Percentiles rank a stretch among this genome's conserved stretches.
phyloP scores from a whole-genome alignment of 2,329 filamentous ascomycete species.

The Amauroascus verrucosus region DNA sequence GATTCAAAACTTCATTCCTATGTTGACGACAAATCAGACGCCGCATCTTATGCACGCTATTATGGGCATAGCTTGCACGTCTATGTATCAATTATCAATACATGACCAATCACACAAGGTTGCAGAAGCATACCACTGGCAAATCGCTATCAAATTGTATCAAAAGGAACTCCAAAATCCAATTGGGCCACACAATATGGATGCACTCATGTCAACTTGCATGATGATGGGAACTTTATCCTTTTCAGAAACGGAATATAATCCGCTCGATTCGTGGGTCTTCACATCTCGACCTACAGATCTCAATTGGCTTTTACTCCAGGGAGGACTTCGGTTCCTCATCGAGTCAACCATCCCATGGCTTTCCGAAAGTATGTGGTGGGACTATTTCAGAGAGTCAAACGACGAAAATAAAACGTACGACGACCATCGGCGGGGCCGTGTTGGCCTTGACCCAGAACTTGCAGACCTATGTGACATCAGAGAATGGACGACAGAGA shows the following conservation, averaged over 20 bases:
- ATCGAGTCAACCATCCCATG: slow-evolving; percentile 21
- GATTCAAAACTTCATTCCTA: not conserved
- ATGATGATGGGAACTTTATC: slow-evolving; percentile 30
- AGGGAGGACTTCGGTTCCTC: slow-evolving; percentile 27
- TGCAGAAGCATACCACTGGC: slow-evolving; percentile 31
- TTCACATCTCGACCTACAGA: slow-evolving; percentile 25
- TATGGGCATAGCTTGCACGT: slow-evolving; percentile 25
- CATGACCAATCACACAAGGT: slow-evolving; percentile 22
- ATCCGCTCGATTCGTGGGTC: slow-evolving; percentile 28
- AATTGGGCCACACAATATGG: slow-evolving; percentile 28
- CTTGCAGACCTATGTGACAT: slow-evolving; percentile 31
- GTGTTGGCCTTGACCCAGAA: slow-evolving; percentile 22
- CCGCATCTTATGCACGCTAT: slow-evolving; percentile 33
- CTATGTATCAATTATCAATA: slow-evolving; percentile 24
- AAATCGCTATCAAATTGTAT: slow-evolving; percentile 29
- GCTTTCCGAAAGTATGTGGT: slow-evolving; percentile 30
- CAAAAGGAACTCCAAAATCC: slow-evolving; percentile 23
- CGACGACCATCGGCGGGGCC: slow-evolving; percentile 24
- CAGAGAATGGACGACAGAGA: slow-evolving; percentile 21
- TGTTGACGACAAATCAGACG: slow-evolving; percentile 18
- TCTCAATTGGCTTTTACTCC: slow-evolving; percentile 31
- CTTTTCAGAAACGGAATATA: slow-evolving; percentile 25
- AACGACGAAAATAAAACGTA: slow-evolving; percentile 20
- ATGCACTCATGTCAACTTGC: slow-evolving; percentile 30
- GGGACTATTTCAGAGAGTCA: slow-evolving; percentile 23